Base-by-base conservation (phyloP, 1,139 yeast species). In the Debaryomyces psychrophilus region DNA sequence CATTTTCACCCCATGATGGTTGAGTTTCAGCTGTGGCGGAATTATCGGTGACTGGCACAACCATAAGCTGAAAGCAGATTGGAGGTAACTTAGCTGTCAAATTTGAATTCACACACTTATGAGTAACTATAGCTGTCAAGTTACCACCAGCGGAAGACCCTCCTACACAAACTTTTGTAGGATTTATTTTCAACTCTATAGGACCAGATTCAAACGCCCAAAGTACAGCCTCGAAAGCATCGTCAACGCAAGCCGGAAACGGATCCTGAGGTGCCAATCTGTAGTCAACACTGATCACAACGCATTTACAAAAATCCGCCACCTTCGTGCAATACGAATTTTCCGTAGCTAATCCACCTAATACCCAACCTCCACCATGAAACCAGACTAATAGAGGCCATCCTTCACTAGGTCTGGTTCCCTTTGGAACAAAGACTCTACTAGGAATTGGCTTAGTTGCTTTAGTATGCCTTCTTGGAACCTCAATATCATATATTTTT, bases 81-180 rank as follows among this genome's bases (percentile, higher is more conserved):
- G 74, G 65, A 12, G 81, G 79, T 5, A 68, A 54, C 2, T 47
- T 34, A n/a, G 51, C 44, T 14, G 65, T 47, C 4, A 56, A 36
- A 11, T 52, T 53, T 7, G 66, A 62, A 28, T 54, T 52, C 29
- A 69, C 73, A 48, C 60, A 68, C 52, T 70, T 71, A 52, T 76
- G 79, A 17, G 73, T 58, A 37, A 74, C 62, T 6, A 71, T 62
- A 1, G 78, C 78, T 14, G 77, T 64, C 50, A 75, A 61, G 55
- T 74, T 72, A 2, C 79, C 79, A 20, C 79, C 82, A 15, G 81
- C 81, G 2, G 81, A 75, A 1, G 77, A 70, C 0, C 82, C 81
- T 9, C 73, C 80, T 17, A 73, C 61, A 8, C 72, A 71, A n/a
- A 77, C 59, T 42, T 67, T 71, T 31, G 55, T 55, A 31, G 55